Percentiles rank a stretch among this genome's conserved stretches.
Evolutionary conservation across 371 early-diverging fungal species (phyloP).

Genomic region (Circinella umbellata): DNA sequence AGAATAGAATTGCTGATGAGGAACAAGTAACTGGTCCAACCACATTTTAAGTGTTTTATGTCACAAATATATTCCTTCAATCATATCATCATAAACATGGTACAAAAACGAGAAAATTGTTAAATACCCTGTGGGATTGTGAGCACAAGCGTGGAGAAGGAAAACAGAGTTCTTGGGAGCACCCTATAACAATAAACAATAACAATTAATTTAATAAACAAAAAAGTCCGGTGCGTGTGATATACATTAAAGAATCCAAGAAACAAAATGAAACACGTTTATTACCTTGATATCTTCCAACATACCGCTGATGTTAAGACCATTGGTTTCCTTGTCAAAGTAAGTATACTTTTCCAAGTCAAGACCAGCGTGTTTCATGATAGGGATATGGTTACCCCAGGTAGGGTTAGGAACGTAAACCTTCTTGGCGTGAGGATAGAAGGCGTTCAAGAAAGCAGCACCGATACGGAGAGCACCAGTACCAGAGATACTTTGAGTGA

Average conservation of each 20-base stretch:
- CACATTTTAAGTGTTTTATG: no score
- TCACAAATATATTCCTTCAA: no score
- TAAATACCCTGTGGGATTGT: conserved; percentile 85
- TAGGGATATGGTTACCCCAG: conserved; percentile 98
- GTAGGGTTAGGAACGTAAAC: conserved; percentile 94
- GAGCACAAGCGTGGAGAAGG: conserved; percentile 97
- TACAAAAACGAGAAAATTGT: no score
- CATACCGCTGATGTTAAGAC: conserved; percentile 93
- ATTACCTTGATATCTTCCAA: conserved; percentile 82
- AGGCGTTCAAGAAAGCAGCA: conserved; percentile 87
- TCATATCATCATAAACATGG: no score
- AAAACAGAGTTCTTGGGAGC: conserved; percentile 90
- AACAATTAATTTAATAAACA: neutral
- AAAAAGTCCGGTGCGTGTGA: neutral
- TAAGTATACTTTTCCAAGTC: conserved; percentile 90
- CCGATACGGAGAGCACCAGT: conserved; percentile 98
- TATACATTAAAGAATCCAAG: neutral
- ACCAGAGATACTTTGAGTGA: conserved; percentile 95
- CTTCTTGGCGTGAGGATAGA: conserved; percentile 85
- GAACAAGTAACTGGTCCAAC: no score
- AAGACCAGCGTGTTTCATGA: conserved; percentile 92
- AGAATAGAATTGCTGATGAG: no score
- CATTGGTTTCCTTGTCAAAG: conserved; percentile 93
- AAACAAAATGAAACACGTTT: neutral
- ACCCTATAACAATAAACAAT: conserved; percentile 42